Evolutionary conservation across 768 basidiomycete genomes (phyloP).

Genomic region (Phanerochaete carnosa): DNA sequence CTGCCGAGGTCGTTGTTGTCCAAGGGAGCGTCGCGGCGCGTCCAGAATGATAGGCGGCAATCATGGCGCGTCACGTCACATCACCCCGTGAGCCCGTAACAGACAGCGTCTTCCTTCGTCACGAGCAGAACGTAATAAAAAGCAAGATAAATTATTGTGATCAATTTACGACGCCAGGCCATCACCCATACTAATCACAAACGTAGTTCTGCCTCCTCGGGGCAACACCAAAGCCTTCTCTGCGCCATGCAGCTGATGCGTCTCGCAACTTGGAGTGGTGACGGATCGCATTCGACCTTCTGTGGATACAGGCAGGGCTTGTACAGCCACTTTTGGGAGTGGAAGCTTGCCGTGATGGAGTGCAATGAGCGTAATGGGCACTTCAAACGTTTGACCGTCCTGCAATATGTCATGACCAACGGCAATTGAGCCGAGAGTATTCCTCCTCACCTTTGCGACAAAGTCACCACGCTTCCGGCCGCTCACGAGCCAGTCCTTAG

Average conservation of each 20-base stretch:
- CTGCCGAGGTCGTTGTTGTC: background rate
- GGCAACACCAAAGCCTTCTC: slow-evolving; percentile 80
- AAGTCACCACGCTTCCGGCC: slow-evolving; percentile 88
- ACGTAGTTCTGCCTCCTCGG: slow-evolving; percentile 77
- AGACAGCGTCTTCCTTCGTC: background rate
- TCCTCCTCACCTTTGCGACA: slow-evolving; percentile 55
- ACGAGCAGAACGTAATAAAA: background rate
- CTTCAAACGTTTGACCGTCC: slow-evolving; percentile 58
- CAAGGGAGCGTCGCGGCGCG: background rate
- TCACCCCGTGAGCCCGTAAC: background rate
- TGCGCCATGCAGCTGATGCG: slow-evolving; percentile 83
- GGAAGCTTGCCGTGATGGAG: slow-evolving; percentile 78
- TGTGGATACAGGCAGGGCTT: slow-evolving; percentile 51
- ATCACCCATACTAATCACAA: slow-evolving; percentile 70
- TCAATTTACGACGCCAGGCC: background rate
- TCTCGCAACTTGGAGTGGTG: slow-evolving; percentile 65
- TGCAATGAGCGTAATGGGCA: slow-evolving; percentile 79
- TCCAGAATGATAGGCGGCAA: background rate
- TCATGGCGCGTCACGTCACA: slow-evolving; percentile 5
- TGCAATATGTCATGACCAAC: slow-evolving; percentile 24
- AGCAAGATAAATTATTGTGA: too few relatives aligned
- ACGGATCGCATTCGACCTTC: slow-evolving; percentile 55
- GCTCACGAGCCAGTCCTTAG: slow-evolving; percentile 86
- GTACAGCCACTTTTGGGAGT: slow-evolving; percentile 71
- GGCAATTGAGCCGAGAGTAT: background rate